Base-by-base conservation (phyloP, 169 alveolate genomes). In the Eimeria praecox region DNA sequence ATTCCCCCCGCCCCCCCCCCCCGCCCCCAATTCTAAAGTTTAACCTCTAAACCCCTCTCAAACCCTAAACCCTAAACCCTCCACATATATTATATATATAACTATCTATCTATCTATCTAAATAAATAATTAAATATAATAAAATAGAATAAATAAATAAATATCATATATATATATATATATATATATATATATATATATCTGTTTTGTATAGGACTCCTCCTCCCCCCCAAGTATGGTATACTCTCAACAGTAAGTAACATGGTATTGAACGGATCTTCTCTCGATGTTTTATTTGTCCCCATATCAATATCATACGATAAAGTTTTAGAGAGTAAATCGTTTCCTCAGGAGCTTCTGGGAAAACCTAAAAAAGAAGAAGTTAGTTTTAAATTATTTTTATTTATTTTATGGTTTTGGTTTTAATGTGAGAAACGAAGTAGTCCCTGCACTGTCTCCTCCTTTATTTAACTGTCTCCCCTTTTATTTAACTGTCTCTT, bases 241-340 rank as follows among this genome's bases (percentile, higher is more conserved):
- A 14, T 91, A 20, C 62, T 91, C 10, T 35, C 86, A 24, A 14
- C 62, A 12, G 46, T 49, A 16, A 22, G 44, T 35, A 89, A 91
- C n/a, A 33, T 91, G 90, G 49, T 52, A 49, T 56, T 91, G 46
- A 33, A 30, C 66, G 71, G 46, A 33, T 33, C 80, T 12, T 59
- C 56, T 40, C 56, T 64, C 4, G 82, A 91, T 40, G 90, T 91
- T 38, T 40, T 71, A 8, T 77, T 91, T n/a, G 90, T 91, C 30
- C 95, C 95, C 0, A 56, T 91, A 0, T 44, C 90, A 8, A 73
- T 91, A 38, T 91, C 95, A 27, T 91, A 91, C 80, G 95, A 91
- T 78, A 91, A 75, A 52, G 90, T 91, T 4, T 38, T 91, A 27
- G 95, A 91, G 56, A 90, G 90, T 3, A 90, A 91, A 66, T 44